Conservation (phyloP, 2,329 filamentous ascomycete species). For the Pyricularia sp. region DNA sequence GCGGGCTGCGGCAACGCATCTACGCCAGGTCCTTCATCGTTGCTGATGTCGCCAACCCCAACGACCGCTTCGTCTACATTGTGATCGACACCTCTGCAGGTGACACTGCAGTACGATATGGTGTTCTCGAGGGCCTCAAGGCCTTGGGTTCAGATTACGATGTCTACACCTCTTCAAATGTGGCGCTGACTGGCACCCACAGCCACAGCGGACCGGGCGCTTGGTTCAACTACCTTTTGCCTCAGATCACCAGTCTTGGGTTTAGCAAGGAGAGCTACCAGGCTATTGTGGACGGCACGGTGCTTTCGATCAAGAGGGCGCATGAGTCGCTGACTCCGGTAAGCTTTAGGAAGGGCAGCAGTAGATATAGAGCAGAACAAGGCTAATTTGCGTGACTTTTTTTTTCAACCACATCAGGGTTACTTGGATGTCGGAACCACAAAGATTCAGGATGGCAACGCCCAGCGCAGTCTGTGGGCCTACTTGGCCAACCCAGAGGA, state of each 20-base stretch:
- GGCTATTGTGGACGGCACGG: conserved; percentile 75
- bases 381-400: not conserved
- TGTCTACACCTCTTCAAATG: conserved; percentile 64
- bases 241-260: conserved; percentile 77
- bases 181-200: conserved; percentile 86
- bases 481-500: conserved; percentile 74
- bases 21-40: conserved; percentile 87
- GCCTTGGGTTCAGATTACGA: conserved; percentile 58
- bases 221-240: conserved; percentile 89
- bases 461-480: conserved; percentile 78
- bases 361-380: conserved; percentile 5
- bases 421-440: conserved; percentile 57
- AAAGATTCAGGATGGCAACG: conserved; percentile 62
- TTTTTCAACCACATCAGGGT: conserved; percentile 29
- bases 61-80: conserved; percentile 72
- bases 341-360: conserved; percentile 6
- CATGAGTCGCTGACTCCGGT: conserved; percentile 55
- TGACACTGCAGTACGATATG: conserved; percentile 76
- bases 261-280: conserved; percentile 79
- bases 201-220: conserved; percentile 84
- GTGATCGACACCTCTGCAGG: conserved; percentile 80
- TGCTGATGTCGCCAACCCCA: conserved; percentile 49
- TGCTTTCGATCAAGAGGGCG: conserved; percentile 70
- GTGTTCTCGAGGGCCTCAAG: conserved; percentile 65
- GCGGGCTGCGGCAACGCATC: conserved; percentile 73